A percentile compares a stretch with the other conserved stretches of the same genome.
phyloP scores from a whole-genome alignment of 306 rosid genomes.

The Pterocarpus macrocarpus region DNA sequence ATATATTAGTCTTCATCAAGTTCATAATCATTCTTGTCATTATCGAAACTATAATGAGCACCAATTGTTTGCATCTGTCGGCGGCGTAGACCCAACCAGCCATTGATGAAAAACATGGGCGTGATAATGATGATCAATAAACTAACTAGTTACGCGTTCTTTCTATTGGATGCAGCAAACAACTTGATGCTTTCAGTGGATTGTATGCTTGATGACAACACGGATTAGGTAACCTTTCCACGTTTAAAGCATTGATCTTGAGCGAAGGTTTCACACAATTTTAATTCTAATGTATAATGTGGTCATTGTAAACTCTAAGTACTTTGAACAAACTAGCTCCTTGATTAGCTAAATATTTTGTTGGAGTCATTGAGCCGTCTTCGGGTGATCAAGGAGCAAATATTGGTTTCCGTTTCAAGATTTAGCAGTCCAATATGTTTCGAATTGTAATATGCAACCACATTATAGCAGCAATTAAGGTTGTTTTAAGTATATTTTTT shows the following conservation, averaged over 20 bases:
- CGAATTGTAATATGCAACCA: too few relatives aligned
- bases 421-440: too few relatives aligned
- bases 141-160: conserved; percentile 35
- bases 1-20: conserved; percentile 37
- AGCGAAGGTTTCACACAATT: neutral
- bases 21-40: conserved; percentile 33
- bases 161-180: conserved; percentile 50
- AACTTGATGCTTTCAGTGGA: conserved; percentile 38
- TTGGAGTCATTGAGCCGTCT: too few relatives aligned
- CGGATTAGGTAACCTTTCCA: conserved; percentile 28
- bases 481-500: too few relatives aligned
- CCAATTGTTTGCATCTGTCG: conserved; percentile 53
- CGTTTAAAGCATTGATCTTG: conserved; percentile 2
- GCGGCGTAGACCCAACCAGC: conserved; percentile 45
- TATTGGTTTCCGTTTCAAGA: too few relatives aligned
- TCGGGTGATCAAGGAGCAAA: too few relatives aligned
- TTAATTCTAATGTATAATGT: neutral
- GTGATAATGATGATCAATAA: conserved; percentile 38
- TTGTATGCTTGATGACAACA: conserved; percentile 50
- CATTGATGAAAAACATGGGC: neutral
- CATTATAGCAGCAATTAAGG: too few relatives aligned
- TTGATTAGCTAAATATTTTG: too few relatives aligned
- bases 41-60: conserved; percentile 26
- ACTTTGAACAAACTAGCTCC: too few relatives aligned
- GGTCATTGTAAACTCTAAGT: too few relatives aligned